Conservation (phyloP, 768 basidiomycete genomes). For the Pleurotus tuber-regium region DNA sequence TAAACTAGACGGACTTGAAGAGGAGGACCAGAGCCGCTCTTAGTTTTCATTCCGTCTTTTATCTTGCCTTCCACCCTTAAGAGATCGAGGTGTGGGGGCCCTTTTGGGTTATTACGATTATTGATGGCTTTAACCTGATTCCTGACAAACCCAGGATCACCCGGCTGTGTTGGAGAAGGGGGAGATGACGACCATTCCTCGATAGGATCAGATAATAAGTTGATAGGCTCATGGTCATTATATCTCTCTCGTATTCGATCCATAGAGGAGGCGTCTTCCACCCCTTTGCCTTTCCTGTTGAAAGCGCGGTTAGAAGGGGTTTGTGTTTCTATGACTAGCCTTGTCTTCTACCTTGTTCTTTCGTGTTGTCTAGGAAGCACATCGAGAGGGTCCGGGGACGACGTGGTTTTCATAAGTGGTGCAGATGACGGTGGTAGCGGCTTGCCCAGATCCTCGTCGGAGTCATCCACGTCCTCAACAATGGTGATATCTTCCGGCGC, state of each 20-base stretch:
- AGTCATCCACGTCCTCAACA: slow-evolving; percentile 11
- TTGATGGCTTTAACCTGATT: no score
- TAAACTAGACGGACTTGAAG: no score
- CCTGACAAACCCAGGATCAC: no score
- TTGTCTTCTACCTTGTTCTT: neutral
- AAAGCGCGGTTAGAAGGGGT: neutral
- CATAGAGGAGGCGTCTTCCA: neutral
- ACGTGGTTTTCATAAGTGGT: neutral
- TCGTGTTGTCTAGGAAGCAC: no score
- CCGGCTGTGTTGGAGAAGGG: neutral
- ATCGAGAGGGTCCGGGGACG: slow-evolving; percentile 14
- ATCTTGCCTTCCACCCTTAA: neutral
- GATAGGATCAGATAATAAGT: slow-evolving; percentile 4
- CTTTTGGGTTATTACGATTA: no score
- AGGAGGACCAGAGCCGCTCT: neutral
- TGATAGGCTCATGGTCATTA: neutral
- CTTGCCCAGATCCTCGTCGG: slow-evolving; percentile 10
- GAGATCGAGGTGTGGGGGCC: neutral
- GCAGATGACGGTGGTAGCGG: neutral
- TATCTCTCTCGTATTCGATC: neutral
- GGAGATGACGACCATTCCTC: slow-evolving; percentile 3
- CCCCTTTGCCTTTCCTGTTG: neutral
- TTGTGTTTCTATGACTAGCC: neutral
- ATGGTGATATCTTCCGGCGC: slow-evolving; percentile 4
- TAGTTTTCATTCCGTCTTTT: neutral